Conservation (phyloP, 1,139 yeast species). For the Candida anutae region DNA sequence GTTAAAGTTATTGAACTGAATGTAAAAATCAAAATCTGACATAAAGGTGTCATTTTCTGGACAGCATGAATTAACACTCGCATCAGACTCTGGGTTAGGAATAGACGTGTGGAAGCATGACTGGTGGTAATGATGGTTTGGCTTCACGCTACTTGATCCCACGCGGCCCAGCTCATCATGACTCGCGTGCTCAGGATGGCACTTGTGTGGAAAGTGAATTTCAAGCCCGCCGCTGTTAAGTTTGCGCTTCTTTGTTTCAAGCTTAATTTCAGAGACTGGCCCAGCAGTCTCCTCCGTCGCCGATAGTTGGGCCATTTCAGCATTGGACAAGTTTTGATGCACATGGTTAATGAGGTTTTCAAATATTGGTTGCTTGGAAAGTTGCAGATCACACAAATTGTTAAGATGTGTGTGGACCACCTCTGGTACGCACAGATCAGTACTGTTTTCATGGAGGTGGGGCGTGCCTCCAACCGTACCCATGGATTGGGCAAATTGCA, state of each 20-base stretch:
- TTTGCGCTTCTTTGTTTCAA: conserved; percentile 2
- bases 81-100: conserved; percentile 14
- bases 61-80: background rate
- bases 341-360: conserved; percentile 30
- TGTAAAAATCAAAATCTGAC: conserved; percentile 36
- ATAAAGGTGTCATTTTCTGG: conserved; percentile 11
- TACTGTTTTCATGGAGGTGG: too few species aligned
- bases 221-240: conserved; percentile 12
- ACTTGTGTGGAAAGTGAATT: conserved; percentile 32
- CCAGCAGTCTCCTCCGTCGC: background rate
- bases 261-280: background rate
- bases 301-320: conserved; percentile 1
- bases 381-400: conserved; percentile 23
- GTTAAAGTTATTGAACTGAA: conserved; percentile 33
- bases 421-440: too few species aligned
- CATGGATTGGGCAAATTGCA: too few species aligned
- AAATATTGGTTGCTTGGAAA: conserved; percentile 20
- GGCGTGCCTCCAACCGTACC: too few species aligned
- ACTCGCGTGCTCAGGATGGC: conserved; percentile 20
- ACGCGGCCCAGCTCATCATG: too few species aligned
- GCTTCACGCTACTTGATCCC: too few species aligned
- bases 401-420: too few species aligned
- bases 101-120: conserved; percentile 41
- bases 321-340: conserved; percentile 14
- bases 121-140: conserved; percentile 28